These are phyloP conservation scores for Lecanicillium sp. DNA, from an alignment of 2,329 filamentous ascomycete genomes.

Conservation along the genomic window DNA sequence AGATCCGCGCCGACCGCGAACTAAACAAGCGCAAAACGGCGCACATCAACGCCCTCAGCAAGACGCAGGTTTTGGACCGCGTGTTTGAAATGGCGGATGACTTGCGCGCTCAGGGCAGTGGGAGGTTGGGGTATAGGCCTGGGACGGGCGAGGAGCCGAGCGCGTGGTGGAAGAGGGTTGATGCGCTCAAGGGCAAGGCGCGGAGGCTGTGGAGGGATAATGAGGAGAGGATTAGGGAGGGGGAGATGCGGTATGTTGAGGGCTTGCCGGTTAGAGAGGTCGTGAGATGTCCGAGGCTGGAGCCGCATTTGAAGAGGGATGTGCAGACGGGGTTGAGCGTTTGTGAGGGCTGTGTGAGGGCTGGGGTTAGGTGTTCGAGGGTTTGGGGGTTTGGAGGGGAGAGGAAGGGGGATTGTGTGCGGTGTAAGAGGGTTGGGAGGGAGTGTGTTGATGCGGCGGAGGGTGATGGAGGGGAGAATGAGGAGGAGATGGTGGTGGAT, in stretches of 20 bases:
- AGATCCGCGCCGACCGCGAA: no score
- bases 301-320: constrained; percentile 1
- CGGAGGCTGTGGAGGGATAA: constrained; percentile 9
- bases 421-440: neutral
- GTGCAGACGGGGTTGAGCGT: neutral
- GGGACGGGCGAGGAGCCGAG: neutral
- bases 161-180: constrained; percentile 2
- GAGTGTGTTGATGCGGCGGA: neutral
- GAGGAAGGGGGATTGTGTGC: neutral
- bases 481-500: neutral
- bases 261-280: constrained; percentile 17
- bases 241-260: constrained; percentile 18
- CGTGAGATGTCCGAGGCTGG: constrained; percentile 11
- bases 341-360: constrained; percentile 17
- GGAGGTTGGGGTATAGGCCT: neutral
- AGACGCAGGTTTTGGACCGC: neutral
- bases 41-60: neutral
- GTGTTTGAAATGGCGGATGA: neutral
- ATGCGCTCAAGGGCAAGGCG: constrained; percentile 6
- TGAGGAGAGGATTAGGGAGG: constrained; percentile 1
- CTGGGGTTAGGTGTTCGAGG: constrained; percentile 17
- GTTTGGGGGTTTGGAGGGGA: neutral
- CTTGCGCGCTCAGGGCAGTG: neutral
- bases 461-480: neutral
- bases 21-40: neutral